These are phyloP conservation scores for Neurospora sp. DNA, from an alignment of 2,329 filamentous ascomycete species.

Conservation along the genomic window DNA sequence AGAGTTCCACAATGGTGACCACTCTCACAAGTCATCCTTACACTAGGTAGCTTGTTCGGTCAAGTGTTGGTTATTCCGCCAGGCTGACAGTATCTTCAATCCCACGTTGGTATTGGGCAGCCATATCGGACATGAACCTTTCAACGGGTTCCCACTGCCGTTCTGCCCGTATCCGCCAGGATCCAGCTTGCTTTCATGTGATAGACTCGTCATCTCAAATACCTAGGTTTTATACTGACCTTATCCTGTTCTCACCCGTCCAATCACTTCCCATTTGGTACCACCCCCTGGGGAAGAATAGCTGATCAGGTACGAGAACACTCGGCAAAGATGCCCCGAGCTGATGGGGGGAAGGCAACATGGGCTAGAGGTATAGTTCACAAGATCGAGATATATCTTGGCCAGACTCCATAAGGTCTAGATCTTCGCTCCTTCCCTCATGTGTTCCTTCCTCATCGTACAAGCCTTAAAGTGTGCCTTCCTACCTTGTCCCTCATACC, in stretches of 20 bases:
- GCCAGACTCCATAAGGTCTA: constrained; percentile 5
- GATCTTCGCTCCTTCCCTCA: constrained; percentile 2
- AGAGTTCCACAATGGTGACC: constrained; percentile 8
- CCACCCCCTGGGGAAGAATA: not conserved
- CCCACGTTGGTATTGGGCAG: not conserved
- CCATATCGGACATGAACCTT: not conserved
- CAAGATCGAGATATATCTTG: not conserved
- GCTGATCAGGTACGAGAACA: not conserved
- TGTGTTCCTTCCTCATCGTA: not conserved
- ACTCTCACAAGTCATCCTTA: constrained; percentile 4
- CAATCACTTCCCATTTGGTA: not conserved
- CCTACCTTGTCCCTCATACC: not conserved
- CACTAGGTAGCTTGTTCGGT: constrained; percentile 7
- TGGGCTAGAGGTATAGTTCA: not conserved
- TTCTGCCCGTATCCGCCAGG: not conserved
- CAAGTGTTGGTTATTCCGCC: constrained; percentile 16
- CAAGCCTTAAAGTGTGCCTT: not conserved
- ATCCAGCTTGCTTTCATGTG: not conserved
- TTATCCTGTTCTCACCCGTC: not conserved
- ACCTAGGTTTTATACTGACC: not conserved
- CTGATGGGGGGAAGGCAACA: not conserved
- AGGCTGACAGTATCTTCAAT: constrained; percentile 18
- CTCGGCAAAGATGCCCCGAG: not conserved
- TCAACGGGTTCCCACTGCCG: not conserved
- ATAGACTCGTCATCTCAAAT: not conserved